Conservation (phyloP, 495 filamentous ascomycete species). For the Paragyromitra xinjiangensis region DNA sequence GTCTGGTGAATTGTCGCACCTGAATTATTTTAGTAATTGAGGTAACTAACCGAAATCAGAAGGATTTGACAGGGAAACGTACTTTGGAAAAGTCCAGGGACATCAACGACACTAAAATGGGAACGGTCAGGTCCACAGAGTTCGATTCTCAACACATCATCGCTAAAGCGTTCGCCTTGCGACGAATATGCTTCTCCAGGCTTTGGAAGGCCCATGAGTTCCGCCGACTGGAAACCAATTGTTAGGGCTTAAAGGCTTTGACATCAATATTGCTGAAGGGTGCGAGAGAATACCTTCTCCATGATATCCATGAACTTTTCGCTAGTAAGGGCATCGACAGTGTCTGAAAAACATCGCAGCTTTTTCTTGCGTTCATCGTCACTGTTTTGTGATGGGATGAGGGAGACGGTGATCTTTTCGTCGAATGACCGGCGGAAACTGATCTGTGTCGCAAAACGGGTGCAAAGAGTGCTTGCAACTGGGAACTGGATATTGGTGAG, state of each 20-base stretch:
- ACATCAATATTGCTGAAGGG: not conserved
- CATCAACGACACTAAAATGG: slow-evolving; percentile 66
- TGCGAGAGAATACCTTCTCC: slow-evolving; percentile 59
- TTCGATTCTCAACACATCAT: slow-evolving; percentile 65
- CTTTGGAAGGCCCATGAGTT: slow-evolving; percentile 56
- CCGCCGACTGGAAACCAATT: slow-evolving; percentile 48
- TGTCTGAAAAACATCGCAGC: slow-evolving; percentile 62
- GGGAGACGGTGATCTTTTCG: slow-evolving; percentile 55
- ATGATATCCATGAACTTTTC: slow-evolving; percentile 60
- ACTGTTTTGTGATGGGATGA: slow-evolving; percentile 58
- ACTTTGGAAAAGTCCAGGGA: slow-evolving; percentile 66
- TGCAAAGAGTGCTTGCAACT: slow-evolving; percentile 56
- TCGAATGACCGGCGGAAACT: slow-evolving; percentile 59
- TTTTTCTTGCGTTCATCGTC: slow-evolving; percentile 62
- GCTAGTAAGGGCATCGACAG: slow-evolving; percentile 57
- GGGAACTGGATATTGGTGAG: slow-evolving; percentile 60
- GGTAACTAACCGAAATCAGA: not conserved
- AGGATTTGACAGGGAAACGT: slow-evolving; percentile 16
- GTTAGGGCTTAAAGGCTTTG: slow-evolving; percentile 10
- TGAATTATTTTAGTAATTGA: slow-evolving; percentile 19
- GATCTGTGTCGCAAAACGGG: slow-evolving; percentile 63
- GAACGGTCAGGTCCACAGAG: slow-evolving; percentile 62
- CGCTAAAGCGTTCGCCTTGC: slow-evolving; percentile 57
- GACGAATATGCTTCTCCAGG: slow-evolving; percentile 23
- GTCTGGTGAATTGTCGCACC: slow-evolving; percentile 59